Evolutionary conservation across 768 basidiomycete species (phyloP).

Genomic region (Boletus rubroflammeus): DNA sequence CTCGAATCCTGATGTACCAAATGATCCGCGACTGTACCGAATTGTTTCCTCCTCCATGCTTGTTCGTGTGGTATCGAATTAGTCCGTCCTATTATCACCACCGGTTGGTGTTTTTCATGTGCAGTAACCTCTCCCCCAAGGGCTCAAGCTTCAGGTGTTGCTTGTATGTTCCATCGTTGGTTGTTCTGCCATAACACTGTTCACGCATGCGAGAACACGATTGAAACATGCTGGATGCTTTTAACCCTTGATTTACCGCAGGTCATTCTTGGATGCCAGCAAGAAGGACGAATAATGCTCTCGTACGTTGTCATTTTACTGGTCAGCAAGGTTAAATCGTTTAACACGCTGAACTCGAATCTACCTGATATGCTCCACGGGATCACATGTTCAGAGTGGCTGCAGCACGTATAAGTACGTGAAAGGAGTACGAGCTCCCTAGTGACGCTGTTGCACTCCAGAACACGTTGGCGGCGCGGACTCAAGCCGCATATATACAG

Average conservation of each 20-base stretch:
- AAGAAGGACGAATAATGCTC: background rate
- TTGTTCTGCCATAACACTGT: too few relatives aligned
- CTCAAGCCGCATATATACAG: background rate
- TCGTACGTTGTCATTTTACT: background rate
- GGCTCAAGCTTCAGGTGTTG: background rate
- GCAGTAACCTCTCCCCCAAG: background rate
- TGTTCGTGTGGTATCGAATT: background rate
- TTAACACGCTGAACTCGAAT: background rate
- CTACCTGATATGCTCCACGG: background rate
- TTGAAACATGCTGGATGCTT: background rate
- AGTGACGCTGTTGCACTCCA: too few relatives aligned
- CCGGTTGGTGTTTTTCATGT: background rate
- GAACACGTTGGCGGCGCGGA: background rate
- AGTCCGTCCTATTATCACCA: too few relatives aligned
- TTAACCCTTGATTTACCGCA: background rate
- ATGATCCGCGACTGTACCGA: background rate
- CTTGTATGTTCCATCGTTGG: background rate
- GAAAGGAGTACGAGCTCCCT: background rate
- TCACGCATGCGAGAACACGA: background rate
- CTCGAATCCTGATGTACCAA: constrained; percentile 7
- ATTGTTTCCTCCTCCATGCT: background rate
- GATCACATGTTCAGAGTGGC: background rate
- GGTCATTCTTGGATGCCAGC: background rate
- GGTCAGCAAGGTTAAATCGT: background rate
- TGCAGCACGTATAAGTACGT: background rate